phyloP scores from a whole-genome alignment of 306 rosid genomes.

The Abrus pulchellus region DNA sequence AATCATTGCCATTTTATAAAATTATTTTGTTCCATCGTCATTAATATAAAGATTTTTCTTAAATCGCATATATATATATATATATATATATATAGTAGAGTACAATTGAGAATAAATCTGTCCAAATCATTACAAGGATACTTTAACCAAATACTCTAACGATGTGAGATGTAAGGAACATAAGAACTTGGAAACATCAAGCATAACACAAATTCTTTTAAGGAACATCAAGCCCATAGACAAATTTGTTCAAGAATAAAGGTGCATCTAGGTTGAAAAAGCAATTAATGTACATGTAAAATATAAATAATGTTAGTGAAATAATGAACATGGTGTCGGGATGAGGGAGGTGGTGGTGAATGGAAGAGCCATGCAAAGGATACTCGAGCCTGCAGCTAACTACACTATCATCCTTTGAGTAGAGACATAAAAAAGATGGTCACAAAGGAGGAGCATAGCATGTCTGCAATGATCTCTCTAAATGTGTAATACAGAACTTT shows the following conservation, averaged over 20 bases:
- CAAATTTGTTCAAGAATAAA: constrained; percentile 28
- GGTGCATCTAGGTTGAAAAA: constrained; percentile 28
- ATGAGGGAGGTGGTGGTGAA: not conserved
- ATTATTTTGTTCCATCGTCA: not conserved
- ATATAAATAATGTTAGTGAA: not conserved
- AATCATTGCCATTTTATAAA: not conserved
- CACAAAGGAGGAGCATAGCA: constrained; percentile 44
- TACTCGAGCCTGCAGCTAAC: constrained; percentile 41
- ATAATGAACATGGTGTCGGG: not conserved
- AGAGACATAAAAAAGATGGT: constrained; percentile 37
- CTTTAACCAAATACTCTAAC: not conserved
- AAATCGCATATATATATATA: not conserved
- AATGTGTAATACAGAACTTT: constrained; percentile 31
- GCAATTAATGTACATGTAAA: constrained; percentile 44
- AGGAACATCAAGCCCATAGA: constrained; percentile 16
- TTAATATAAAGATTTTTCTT: not conserved
- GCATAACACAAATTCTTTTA: constrained; percentile 34
- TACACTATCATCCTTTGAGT: constrained; percentile 43
- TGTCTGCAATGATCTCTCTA: constrained; percentile 31
- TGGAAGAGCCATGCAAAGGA: constrained; percentile 38
- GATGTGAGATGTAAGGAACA: not conserved
- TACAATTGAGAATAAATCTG: not conserved
- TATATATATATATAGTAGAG: not conserved
- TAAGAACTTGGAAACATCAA: constrained; percentile 21
- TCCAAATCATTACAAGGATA: constrained; percentile 4